Conservation (phyloP, 2,329 filamentous ascomycete genomes). For the Dactylellina parvicollis region DNA sequence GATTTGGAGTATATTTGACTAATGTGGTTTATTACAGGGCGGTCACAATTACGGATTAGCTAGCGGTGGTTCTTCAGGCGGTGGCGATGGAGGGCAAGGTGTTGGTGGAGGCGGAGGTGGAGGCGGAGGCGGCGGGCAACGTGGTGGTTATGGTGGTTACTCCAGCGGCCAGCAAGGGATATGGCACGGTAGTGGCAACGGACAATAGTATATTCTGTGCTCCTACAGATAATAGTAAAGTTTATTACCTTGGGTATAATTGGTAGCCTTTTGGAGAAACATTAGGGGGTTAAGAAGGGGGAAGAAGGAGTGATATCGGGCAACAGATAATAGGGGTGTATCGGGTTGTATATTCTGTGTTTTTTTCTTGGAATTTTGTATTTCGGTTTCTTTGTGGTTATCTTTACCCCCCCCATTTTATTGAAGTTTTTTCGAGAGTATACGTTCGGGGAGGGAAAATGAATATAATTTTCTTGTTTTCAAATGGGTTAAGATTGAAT, state of each 20-base stretch:
- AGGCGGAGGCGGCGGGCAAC: no score
- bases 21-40: slow-evolving; percentile 22
- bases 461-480: no score
- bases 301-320: not conserved
- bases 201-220: slow-evolving; percentile 23
- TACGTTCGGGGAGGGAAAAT: no score
- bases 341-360: not conserved
- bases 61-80: slow-evolving; percentile 23
- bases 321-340: slow-evolving; percentile 25
- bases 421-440: no score
- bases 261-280: no score
- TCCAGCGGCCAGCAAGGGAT: slow-evolving; percentile 48
- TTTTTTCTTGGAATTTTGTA: slow-evolving; percentile 8
- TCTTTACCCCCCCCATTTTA: no score
- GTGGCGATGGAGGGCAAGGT: slow-evolving; percentile 12
- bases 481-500: no score
- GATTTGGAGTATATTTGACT: not conserved
- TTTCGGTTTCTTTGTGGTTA: no score
- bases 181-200: slow-evolving; percentile 49
- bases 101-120: not conserved
- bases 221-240: no score
- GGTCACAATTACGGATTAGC: slow-evolving; percentile 51
- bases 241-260: no score
- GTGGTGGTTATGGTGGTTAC: slow-evolving; percentile 31
- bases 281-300: no score